phyloP scores from a whole-genome alignment of 176 grass and related monocot genomes.

The Aegilops bicornis region DNA sequence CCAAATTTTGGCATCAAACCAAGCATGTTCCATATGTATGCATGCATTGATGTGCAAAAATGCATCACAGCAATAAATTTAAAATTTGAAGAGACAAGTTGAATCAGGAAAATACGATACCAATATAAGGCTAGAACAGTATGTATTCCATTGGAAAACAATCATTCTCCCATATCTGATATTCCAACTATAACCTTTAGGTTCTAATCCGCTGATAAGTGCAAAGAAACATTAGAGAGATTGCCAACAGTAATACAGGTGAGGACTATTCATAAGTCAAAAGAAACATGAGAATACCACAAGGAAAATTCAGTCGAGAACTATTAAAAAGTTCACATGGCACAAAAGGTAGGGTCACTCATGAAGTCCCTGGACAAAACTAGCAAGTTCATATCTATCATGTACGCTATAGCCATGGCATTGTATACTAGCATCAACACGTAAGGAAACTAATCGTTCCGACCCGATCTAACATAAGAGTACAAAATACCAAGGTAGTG shows the following conservation, averaged over 20 bases:
- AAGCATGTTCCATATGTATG: neutral
- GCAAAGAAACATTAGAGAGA: neutral
- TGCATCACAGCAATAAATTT: neutral
- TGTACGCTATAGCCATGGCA: neutral
- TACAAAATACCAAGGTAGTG: neutral
- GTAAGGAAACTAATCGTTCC: neutral
- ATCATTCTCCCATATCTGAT: neutral
- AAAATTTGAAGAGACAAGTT: neutral
- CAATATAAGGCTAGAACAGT: neutral
- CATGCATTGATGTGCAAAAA: neutral
- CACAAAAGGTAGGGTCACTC: neutral
- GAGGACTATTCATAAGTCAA: neutral
- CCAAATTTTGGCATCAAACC: too few relatives aligned
- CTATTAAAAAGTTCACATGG: neutral
- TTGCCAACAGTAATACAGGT: neutral
- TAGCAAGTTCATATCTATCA: conserved; percentile 7
- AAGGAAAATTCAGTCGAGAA: neutral
- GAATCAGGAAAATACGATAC: neutral
- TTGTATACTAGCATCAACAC: neutral
- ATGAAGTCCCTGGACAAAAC: neutral
- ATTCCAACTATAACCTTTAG: neutral
- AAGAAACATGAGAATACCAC: neutral
- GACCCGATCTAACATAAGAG: neutral
- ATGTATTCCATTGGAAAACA: neutral
- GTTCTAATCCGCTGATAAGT: neutral